A percentile compares a stretch with the other conserved stretches of the same genome.
Conservation (phyloP, 331 rosid genomes). For the Pyracantha coccinea region DNA sequence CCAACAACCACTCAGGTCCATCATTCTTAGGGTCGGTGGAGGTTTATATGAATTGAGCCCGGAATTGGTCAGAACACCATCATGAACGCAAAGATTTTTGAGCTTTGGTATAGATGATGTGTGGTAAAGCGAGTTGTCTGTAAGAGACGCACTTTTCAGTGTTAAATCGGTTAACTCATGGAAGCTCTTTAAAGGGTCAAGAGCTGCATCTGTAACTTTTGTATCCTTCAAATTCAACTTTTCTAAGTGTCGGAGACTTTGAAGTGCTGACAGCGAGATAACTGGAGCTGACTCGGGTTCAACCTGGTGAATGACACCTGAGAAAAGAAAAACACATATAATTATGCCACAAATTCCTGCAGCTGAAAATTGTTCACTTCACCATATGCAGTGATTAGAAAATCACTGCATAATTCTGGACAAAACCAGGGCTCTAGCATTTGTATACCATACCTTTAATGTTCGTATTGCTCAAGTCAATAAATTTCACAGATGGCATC, state of each 20-base stretch:
- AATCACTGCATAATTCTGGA: background rate
- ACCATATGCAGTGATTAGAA: too few species aligned
- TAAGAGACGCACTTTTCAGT: constrained; percentile 49
- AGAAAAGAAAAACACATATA: constrained; percentile 9
- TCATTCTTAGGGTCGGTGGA: constrained; percentile 41
- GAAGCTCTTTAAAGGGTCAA: constrained; percentile 52
- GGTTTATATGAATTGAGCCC: constrained; percentile 55
- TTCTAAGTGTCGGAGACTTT: constrained; percentile 52
- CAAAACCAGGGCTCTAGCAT: background rate
- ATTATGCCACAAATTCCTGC: background rate
- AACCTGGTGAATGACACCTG: constrained; percentile 49
- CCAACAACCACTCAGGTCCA: constrained; percentile 90
- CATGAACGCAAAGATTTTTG: constrained; percentile 47
- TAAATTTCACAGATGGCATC: constrained; percentile 63
- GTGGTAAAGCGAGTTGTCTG: constrained; percentile 50
- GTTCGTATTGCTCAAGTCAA: constrained; percentile 65
- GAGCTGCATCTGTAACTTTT: constrained; percentile 44
- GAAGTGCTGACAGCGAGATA: constrained; percentile 47
- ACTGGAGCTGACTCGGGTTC: constrained; percentile 10
- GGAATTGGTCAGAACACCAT: constrained; percentile 63
- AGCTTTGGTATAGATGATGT: constrained; percentile 61
- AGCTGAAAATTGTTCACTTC: background rate
- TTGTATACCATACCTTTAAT: constrained; percentile 51
- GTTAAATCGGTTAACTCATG: constrained; percentile 45
- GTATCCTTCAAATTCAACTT: constrained; percentile 67